Base-by-base conservation (phyloP, 2,329 filamentous ascomycete species). In the Epichloe sibirici region DNA sequence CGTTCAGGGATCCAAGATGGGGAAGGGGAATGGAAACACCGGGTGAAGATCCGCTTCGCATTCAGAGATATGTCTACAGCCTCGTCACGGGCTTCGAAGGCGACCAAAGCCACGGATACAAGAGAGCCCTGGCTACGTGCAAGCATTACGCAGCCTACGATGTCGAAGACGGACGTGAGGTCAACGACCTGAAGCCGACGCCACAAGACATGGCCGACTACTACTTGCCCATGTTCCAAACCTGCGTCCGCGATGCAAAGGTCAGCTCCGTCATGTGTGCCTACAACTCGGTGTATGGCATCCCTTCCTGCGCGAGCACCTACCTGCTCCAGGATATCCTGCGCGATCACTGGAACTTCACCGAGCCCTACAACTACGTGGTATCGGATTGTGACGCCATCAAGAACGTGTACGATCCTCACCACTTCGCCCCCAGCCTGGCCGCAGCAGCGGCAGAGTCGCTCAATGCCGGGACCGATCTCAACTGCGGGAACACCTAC, bases 161-260 rank as follows among this genome's bases (percentile, higher is more conserved):
- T 59, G 62, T 79, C 2, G 78, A 82, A 58, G 53, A 61, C 23
- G 75, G 73, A 66, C 67, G 76, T 11, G 71, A 75, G 61, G 71
- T 73, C 15, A 83, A 80, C 55, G 71, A 84, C 60, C 74, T 81
- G 5, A 67, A 73, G 12, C 76, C 83, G 53, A 70, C 72, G 9
- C 67, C 72, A 48, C 83, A 86, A 57, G 83, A 88, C 55, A 66
- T 87, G 4, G 73, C 76, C 0, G 83, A 86, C 58, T 87, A 86
- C 65, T 86, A 84, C 60, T 71, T 84, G 42, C 81, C 79, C 1
- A 75, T 81, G 0, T 87, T 87, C 67, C 71, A 83, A 59, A 74
- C 74, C 62, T 85, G 82, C 63, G 79, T 75, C 45, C 71, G 76
- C 11, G 78, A 82, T 59, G 74, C 75, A 3, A 72, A 74, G 45